These are phyloP conservation scores for Hypoxylon sp. DNA, from an alignment of 2,329 filamentous ascomycete genomes.

Conservation along the genomic window DNA sequence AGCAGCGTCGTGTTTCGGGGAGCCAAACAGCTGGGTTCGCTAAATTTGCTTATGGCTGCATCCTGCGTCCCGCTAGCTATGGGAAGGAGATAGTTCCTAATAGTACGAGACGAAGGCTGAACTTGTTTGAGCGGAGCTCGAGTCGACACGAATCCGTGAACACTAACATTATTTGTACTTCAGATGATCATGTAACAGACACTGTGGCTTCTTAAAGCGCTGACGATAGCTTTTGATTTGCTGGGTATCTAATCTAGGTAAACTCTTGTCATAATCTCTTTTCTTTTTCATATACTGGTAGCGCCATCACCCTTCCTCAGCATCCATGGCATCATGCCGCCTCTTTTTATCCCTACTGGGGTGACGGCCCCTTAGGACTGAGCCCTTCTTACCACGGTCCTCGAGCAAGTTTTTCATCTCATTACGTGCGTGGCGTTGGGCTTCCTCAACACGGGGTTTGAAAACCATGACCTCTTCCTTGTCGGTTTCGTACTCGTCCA, in stretches of 20 bases:
- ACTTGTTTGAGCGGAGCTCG: not conserved
- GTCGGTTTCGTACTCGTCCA: slow-evolving; percentile 76
- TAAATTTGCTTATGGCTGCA: not conserved
- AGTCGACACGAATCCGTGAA: slow-evolving; percentile 1
- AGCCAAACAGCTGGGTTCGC: slow-evolving; percentile 19
- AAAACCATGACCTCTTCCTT: slow-evolving; percentile 91
- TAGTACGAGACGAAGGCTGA: not conserved
- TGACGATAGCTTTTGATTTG: slow-evolving; percentile 24
- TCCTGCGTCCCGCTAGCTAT: not conserved
- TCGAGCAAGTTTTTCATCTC: slow-evolving; percentile 88
- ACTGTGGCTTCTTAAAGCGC: not conserved
- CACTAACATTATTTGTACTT: not conserved
- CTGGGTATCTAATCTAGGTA: slow-evolving; percentile 41
- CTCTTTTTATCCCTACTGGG: slow-evolving; percentile 61
- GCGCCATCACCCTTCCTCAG: slow-evolving; percentile 74
- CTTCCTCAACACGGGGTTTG: slow-evolving; percentile 82
- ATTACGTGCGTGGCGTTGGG: slow-evolving; percentile 81
- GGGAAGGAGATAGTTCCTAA: not conserved
- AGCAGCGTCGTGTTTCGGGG: slow-evolving; percentile 8
- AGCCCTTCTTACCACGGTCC: slow-evolving; percentile 71
- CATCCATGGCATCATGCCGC: slow-evolving; percentile 76
- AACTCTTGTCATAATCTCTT: slow-evolving; percentile 10
- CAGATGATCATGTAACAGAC: not conserved
- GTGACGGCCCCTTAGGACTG: slow-evolving; percentile 60
- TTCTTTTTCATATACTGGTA: slow-evolving; percentile 4